phyloP scores from a whole-genome alignment of 148 eudicot species.

The Polygonum maritimum region DNA sequence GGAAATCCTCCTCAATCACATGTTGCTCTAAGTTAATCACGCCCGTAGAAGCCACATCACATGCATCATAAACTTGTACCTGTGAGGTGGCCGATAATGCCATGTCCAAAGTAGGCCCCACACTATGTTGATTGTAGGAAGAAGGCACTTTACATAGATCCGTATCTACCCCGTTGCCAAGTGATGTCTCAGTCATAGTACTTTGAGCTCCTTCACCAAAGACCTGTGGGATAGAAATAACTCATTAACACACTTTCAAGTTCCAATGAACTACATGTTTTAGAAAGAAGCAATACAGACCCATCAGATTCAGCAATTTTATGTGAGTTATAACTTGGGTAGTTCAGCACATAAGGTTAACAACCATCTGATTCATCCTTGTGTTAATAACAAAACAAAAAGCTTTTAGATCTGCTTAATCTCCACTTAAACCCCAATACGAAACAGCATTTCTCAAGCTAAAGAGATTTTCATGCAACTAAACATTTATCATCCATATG shows the following conservation, averaged over 20 bases:
- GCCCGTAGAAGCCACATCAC: constrained; percentile 35
- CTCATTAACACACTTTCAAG: neutral
- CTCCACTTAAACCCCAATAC: neutral
- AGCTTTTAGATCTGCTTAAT: neutral
- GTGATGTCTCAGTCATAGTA: constrained; percentile 21
- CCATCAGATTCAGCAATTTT: neutral
- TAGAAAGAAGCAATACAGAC: neutral
- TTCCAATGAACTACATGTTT: neutral
- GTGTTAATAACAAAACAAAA: neutral
- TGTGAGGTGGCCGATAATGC: constrained; percentile 29
- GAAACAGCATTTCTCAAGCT: neutral
- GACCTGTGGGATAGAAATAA: constrained; percentile 15
- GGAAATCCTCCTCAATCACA: constrained; percentile 34
- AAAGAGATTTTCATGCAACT: neutral
- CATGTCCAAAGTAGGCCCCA: constrained; percentile 19
- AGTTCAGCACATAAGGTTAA: neutral
- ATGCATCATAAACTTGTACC: constrained; percentile 18
- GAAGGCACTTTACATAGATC: constrained; percentile 16
- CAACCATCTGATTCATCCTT: neutral
- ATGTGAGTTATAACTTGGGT: neutral
- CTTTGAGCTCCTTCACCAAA: constrained; percentile 29
- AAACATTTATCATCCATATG: neutral
- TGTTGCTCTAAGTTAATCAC: constrained; percentile 9
- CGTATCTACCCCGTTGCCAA: constrained; percentile 12
- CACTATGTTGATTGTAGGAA: constrained; percentile 17